A percentile compares a stretch with the other conserved stretches of the same genome.
phyloP scores from a whole-genome alignment of 106 monocot genomes.

The Dendrobium officinale region DNA sequence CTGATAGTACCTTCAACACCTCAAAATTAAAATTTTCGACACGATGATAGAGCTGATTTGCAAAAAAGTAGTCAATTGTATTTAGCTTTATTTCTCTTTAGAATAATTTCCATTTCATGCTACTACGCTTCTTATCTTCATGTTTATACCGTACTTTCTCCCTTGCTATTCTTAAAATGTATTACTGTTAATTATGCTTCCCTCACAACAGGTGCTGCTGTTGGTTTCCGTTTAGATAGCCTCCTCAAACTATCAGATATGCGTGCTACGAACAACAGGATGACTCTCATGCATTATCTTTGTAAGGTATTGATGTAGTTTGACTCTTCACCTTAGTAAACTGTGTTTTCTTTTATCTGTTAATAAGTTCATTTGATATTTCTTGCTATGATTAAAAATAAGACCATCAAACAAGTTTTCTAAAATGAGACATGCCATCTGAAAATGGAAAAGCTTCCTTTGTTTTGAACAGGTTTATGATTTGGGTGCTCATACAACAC shows the following conservation, averaged over 20 bases:
- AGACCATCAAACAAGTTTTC: background rate
- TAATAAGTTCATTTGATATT: background rate
- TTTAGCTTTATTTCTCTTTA: background rate
- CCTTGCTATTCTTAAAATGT: background rate
- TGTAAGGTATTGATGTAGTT: slow-evolving; percentile 8
- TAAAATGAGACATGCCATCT: background rate
- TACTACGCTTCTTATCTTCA: background rate
- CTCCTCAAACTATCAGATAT: slow-evolving; percentile 9
- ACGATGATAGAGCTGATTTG: no score
- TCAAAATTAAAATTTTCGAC: no score
- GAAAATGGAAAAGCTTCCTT: background rate
- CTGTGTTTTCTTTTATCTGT: background rate
- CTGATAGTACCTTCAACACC: no score
- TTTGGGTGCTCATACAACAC: no score
- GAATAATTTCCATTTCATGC: background rate
- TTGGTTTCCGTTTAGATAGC: slow-evolving; percentile 12
- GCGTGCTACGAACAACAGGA: slow-evolving; percentile 7
- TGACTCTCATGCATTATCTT: slow-evolving; percentile 13
- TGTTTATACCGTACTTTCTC: background rate
- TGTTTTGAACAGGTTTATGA: background rate
- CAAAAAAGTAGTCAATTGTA: no score
- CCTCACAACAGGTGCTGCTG: slow-evolving; percentile 4
- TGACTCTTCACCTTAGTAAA: background rate
- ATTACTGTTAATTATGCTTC: slow-evolving; percentile 3
- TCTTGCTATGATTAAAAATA: background rate